Evolutionary conservation across 805 yeast genomes (phyloP).

Genomic region (Metschnikowia kunwiensis): DNA sequence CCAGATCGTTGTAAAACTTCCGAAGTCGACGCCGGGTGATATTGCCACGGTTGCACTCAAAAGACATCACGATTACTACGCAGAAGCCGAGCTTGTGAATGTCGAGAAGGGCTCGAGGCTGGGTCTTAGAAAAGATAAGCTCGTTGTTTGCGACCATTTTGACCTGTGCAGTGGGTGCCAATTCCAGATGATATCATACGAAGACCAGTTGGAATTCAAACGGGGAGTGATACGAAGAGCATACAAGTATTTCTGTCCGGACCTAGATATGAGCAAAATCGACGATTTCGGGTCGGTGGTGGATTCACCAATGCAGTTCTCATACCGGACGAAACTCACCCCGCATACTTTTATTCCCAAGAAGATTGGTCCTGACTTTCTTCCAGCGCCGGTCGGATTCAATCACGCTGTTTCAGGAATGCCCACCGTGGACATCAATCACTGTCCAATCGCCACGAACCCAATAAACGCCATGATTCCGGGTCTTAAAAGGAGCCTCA

Average conservation of each 20-base stretch:
- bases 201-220: slow-evolving; percentile 37
- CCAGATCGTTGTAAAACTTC: slow-evolving; percentile 29
- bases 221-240: slow-evolving; percentile 31
- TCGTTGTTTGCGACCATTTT: slow-evolving; percentile 35
- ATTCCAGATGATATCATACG: slow-evolving; percentile 39
- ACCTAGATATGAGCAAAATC: slow-evolving; percentile 4
- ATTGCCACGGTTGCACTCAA: slow-evolving; percentile 26
- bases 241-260: slow-evolving; percentile 33
- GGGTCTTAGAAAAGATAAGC: slow-evolving; percentile 23
- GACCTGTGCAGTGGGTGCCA: slow-evolving; percentile 42
- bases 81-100: slow-evolving; percentile 29
- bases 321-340: slow-evolving; percentile 40
- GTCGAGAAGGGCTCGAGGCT: slow-evolving; percentile 15
- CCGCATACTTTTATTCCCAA: slow-evolving; percentile 33
- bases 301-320: slow-evolving; percentile 37
- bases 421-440: slow-evolving; percentile 30
- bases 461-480: slow-evolving; percentile 28
- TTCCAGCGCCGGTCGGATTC: slow-evolving; percentile 30
- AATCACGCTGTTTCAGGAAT: slow-evolving; percentile 24
- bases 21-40: slow-evolving; percentile 42
- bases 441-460: slow-evolving; percentile 37
- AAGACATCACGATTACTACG: slow-evolving; percentile 29
- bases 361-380: slow-evolving; percentile 3
- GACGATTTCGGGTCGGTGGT: slow-evolving; percentile 25
- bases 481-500: slow-evolving; percentile 13